A percentile compares a stretch with the other conserved stretches of the same genome.
Evolutionary conservation across 495 filamentous ascomycete genomes (phyloP).

Genomic region (Aspergillus leporis): DNA sequence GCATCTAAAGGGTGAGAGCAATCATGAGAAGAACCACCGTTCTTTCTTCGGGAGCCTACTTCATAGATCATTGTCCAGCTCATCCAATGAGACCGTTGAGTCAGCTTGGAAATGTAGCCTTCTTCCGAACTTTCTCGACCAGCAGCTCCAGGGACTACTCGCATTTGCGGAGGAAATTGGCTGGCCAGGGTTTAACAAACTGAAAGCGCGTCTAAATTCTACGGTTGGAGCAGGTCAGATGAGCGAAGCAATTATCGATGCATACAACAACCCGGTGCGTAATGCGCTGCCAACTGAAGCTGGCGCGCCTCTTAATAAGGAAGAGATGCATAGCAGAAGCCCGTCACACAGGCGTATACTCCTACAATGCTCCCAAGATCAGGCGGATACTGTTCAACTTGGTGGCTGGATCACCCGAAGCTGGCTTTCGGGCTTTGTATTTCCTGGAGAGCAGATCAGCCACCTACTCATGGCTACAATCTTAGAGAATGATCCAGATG

Average conservation of each 20-base stretch:
- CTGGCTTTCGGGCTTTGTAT: constrained; percentile 74
- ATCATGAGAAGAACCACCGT: constrained; percentile 23
- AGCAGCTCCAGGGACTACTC: constrained; percentile 51
- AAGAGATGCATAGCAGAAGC: constrained; percentile 35
- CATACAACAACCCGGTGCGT: constrained; percentile 11
- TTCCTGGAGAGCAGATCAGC: constrained; percentile 71
- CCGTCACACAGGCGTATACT: constrained; percentile 30
- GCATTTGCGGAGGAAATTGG: constrained; percentile 51
- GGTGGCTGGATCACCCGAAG: constrained; percentile 80
- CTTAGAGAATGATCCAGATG: constrained; percentile 71
- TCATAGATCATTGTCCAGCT: constrained; percentile 18
- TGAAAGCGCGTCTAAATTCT: constrained; percentile 27
- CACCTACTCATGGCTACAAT: constrained; percentile 79
- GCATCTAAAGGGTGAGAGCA: constrained; percentile 27
- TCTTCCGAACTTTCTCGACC: constrained; percentile 37
- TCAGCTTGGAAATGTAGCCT: constrained; percentile 42
- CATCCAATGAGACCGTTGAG: constrained; percentile 13
- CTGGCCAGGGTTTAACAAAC: constrained; percentile 46
- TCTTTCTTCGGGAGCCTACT: constrained; percentile 30
- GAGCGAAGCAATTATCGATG: constrained; percentile 12
- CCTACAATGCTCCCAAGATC: constrained; percentile 21
- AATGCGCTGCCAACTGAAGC: background rate
- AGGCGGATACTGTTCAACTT: constrained; percentile 16
- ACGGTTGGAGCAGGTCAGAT: constrained; percentile 17
- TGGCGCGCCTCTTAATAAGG: constrained; percentile 12